Evolutionary conservation across 306 rosid genomes (phyloP).

Genomic region (Fagus crenata): DNA sequence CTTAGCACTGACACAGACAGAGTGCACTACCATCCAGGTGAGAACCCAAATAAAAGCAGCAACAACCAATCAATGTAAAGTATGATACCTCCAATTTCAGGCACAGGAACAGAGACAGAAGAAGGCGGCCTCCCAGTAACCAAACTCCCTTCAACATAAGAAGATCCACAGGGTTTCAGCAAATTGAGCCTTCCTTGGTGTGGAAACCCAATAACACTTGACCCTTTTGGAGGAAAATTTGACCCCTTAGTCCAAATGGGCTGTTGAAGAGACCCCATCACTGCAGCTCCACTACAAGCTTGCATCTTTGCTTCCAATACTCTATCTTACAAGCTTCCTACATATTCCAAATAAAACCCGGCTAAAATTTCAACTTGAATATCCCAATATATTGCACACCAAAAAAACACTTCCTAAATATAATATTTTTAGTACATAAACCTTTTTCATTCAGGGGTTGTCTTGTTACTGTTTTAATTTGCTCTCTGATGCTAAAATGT

Average conservation of each 20-base stretch:
- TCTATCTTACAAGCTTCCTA: neutral
- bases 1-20: no score
- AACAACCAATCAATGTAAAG: neutral
- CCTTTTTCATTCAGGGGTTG: neutral
- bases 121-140: slow-evolving; percentile 54
- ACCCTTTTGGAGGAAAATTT: slow-evolving; percentile 37
- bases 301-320: slow-evolving; percentile 47
- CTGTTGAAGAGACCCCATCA: slow-evolving; percentile 68
- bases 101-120: slow-evolving; percentile 43
- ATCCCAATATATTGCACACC: no score
- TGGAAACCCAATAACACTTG: slow-evolving; percentile 28
- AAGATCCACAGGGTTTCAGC: slow-evolving; percentile 48
- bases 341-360: neutral
- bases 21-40: no score
- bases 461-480: neutral
- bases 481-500: no score
- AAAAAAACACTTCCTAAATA: neutral
- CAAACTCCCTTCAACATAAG: slow-evolving; percentile 46
- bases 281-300: slow-evolving; percentile 47
- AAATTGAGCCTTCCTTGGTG: slow-evolving; percentile 36
- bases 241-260: slow-evolving; percentile 49
- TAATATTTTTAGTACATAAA: neutral
- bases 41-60: neutral
- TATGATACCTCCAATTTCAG: slow-evolving; percentile 61
- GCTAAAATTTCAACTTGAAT: neutral